phyloP scores from a whole-genome alignment of 257 asterid genomes.

The Plectranthus barbatus region DNA sequence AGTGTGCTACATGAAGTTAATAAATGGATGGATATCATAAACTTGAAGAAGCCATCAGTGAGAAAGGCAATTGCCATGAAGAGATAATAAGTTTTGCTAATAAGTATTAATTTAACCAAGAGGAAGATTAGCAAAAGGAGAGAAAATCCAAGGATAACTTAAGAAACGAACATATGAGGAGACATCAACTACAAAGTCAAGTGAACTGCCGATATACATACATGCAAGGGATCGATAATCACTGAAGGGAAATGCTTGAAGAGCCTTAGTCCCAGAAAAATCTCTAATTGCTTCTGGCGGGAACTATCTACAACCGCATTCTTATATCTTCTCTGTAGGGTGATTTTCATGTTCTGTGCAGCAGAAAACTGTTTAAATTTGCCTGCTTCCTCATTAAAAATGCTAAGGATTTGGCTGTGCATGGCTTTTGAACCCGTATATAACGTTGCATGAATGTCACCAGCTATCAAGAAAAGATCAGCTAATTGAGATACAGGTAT shows the following conservation, averaged over 20 bases:
- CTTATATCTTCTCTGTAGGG: slow-evolving; percentile 92
- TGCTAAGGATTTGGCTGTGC: slow-evolving; percentile 99
- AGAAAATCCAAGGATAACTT: slow-evolving; percentile 1
- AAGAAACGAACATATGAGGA: slow-evolving; percentile 11
- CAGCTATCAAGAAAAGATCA: slow-evolving; percentile 82
- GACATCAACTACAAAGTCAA: slow-evolving; percentile 1
- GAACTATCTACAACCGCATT: slow-evolving; percentile 95
- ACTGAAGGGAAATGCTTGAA: slow-evolving; percentile 93
- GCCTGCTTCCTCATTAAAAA: slow-evolving; percentile 88
- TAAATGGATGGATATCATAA: neutral
- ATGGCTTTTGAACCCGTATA: slow-evolving; percentile 98
- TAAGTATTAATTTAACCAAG: neutral
- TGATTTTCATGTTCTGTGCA: slow-evolving; percentile 93
- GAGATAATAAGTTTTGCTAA: neutral
- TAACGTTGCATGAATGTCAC: slow-evolving; percentile 91
- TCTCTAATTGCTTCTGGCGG: slow-evolving; percentile 95
- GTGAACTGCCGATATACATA: slow-evolving; percentile 36
- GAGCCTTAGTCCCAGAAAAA: slow-evolving; percentile 83
- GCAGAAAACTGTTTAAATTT: slow-evolving; percentile 97
- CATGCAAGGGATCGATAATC: slow-evolving; percentile 61
- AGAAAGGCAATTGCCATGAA: neutral
- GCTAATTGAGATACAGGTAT: slow-evolving; percentile 85
- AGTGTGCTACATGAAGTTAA: neutral
- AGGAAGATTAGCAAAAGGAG: neutral
- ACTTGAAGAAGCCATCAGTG: slow-evolving; percentile 2